Evolutionary conservation across 352 stramenopile genomes (phyloP).

Genomic region (Pythium aquatile): DNA sequence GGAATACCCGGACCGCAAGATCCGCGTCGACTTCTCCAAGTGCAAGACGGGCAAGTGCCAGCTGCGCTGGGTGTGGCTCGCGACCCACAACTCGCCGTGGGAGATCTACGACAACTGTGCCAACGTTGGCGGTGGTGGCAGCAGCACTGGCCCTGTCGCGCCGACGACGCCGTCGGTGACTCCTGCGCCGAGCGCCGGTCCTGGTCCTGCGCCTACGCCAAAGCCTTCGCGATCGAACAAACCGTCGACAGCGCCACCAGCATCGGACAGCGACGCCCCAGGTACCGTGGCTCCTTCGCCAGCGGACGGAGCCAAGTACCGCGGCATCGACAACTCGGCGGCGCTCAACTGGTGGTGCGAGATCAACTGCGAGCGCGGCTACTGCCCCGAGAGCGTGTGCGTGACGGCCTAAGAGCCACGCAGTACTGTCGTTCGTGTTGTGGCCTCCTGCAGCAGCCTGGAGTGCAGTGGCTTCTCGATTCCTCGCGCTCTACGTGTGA

Average conservation of each 20-base stretch:
- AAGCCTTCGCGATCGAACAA: background rate
- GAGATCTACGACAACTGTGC: slow-evolving; percentile 52
- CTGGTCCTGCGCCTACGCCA: background rate
- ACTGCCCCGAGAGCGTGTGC: slow-evolving; percentile 4
- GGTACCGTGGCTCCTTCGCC: background rate
- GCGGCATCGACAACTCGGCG: slow-evolving; percentile 5
- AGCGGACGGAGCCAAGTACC: slow-evolving; percentile 1
- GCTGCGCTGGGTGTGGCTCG: slow-evolving; percentile 47
- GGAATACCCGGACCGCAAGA: slow-evolving; percentile 31
- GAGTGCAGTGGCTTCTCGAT: background rate
- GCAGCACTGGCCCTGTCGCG: background rate
- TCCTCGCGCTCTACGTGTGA: background rate
- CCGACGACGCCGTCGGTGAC: background rate
- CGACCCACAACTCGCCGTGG: slow-evolving; percentile 41
- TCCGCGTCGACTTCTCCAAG: slow-evolving; percentile 37
- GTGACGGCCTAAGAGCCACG: background rate
- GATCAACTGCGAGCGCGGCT: slow-evolving; percentile 19
- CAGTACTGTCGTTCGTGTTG: background rate
- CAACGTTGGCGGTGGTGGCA: slow-evolving; percentile 21
- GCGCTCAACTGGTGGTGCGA: slow-evolving; percentile 17
- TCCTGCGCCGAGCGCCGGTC: background rate
- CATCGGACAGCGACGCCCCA: background rate
- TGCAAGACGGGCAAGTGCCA: slow-evolving; percentile 31
- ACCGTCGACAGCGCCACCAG: background rate
- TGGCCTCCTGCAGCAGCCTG: too few relatives aligned